These are phyloP conservation scores for Penicillium concentricum DNA, from an alignment of 2,329 filamentous ascomycete species.

Conservation along the genomic window DNA sequence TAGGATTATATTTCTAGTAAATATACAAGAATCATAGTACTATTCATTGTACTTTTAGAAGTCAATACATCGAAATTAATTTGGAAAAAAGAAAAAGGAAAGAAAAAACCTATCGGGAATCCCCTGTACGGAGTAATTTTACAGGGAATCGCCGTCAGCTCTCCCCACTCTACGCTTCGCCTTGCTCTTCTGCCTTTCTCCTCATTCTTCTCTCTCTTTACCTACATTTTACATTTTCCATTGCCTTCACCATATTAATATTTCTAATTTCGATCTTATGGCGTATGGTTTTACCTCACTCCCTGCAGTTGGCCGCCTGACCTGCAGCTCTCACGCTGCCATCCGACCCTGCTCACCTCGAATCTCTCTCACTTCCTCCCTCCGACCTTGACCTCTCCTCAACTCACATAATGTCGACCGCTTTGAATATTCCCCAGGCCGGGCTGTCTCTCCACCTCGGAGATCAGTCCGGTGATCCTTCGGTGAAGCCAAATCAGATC, in stretches of 20 bases:
- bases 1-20: no score
- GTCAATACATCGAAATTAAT: not conserved
- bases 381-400: slow-evolving; percentile 7
- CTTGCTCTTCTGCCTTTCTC: slow-evolving; percentile 14
- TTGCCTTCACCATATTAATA: slow-evolving; percentile 5
- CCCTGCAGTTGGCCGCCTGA: slow-evolving; percentile 38
- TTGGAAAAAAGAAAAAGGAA: not conserved
- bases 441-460: slow-evolving; percentile 42
- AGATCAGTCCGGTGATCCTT: slow-evolving; percentile 31
- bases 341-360: slow-evolving; percentile 29
- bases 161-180: slow-evolving; percentile 25
- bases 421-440: slow-evolving; percentile 37
- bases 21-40: not conserved
- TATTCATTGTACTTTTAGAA: not conserved
- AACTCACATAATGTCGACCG: slow-evolving; percentile 31
- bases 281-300: slow-evolving; percentile 31
- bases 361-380: slow-evolving; percentile 9
- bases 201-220: slow-evolving; percentile 11
- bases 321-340: slow-evolving; percentile 40
- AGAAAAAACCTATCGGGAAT: slow-evolving; percentile 9
- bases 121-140: slow-evolving; percentile 27
- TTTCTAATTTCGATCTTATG: slow-evolving; percentile 29
- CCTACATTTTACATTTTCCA: not conserved
- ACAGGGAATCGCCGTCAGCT: slow-evolving; percentile 20
- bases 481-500: slow-evolving; percentile 41